Conservation (phyloP, 495 filamentous ascomycete genomes). For the Aspergillus homomorphus region DNA sequence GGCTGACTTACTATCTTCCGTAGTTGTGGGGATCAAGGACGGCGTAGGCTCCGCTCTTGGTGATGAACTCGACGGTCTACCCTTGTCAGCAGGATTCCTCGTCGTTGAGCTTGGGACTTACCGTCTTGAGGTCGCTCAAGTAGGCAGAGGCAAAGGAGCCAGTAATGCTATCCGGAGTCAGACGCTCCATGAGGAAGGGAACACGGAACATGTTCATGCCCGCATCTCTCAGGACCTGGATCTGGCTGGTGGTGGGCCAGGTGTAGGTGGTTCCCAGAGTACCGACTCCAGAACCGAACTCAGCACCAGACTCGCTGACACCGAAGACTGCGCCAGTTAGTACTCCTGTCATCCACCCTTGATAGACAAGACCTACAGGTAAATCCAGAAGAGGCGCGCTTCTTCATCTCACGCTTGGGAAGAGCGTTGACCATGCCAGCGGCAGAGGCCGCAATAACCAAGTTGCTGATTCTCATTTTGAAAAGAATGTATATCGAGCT, state of each 20-base stretch:
- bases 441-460: constrained; percentile 26
- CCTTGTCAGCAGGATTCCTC: background rate
- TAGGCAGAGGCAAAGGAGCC: constrained; percentile 40
- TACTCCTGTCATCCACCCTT: background rate
- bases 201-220: constrained; percentile 73
- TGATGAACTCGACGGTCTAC: constrained; percentile 60
- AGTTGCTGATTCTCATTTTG: constrained; percentile 10
- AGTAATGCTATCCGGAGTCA: constrained; percentile 52
- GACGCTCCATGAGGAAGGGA: constrained; percentile 68
- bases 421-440: constrained; percentile 29
- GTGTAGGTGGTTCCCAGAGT: constrained; percentile 57
- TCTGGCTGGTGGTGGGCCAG: constrained; percentile 55
- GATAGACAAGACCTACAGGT: constrained; percentile 8
- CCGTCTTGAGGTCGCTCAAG: constrained; percentile 38
- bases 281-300: constrained; percentile 49
- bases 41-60: constrained; percentile 60
- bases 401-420: constrained; percentile 14
- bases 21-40: constrained; percentile 73
- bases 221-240: constrained; percentile 55
- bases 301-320: constrained; percentile 48
- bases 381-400: constrained; percentile 13
- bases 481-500: constrained; percentile 5
- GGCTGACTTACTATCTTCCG: constrained; percentile 43
- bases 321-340: constrained; percentile 20
- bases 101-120: constrained; percentile 21